Percentiles rank a stretch among this genome's conserved stretches.
These are phyloP conservation scores for Mycena indigotica DNA, from an alignment of 768 basidiomycete species.

Conservation along the genomic window DNA sequence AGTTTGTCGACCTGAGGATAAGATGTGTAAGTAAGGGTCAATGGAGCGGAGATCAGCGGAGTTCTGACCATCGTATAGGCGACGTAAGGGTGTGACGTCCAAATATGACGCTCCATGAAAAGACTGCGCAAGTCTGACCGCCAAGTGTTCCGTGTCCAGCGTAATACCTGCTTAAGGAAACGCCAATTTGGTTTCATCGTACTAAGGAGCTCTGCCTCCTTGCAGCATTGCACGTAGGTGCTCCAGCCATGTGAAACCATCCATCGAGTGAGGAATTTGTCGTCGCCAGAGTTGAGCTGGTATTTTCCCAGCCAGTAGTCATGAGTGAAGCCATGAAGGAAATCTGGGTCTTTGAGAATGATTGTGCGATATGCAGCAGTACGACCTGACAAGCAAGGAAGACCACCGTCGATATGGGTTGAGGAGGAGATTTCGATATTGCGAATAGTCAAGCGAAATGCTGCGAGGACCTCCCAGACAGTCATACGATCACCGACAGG, in stretches of 20 bases:
- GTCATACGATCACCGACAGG: slow-evolving; percentile 79
- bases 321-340: slow-evolving; percentile 90
- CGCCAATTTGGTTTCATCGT: slow-evolving; percentile 98
- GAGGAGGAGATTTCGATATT: slow-evolving; percentile 91
- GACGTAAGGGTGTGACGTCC: slow-evolving; percentile 89
- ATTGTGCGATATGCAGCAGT: slow-evolving; percentile 94
- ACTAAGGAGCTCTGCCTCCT: slow-evolving; percentile 81
- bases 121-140: slow-evolving; percentile 84
- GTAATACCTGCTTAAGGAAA: slow-evolving; percentile 89
- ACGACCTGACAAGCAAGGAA: slow-evolving; percentile 89
- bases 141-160: slow-evolving; percentile 97
- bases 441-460: slow-evolving; percentile 88
- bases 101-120: slow-evolving; percentile 86
- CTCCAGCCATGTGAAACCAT: slow-evolving; percentile 96
- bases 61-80: slow-evolving; percentile 85
- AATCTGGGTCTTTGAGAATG: slow-evolving; percentile 93
- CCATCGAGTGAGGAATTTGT: slow-evolving; percentile 94
- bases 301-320: slow-evolving; percentile 94
- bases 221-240: slow-evolving; percentile 89
- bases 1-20: slow-evolving; percentile 72
- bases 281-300: slow-evolving; percentile 91
- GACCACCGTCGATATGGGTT: slow-evolving; percentile 90
- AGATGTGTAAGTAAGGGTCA: background rate
- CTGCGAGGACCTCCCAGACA: slow-evolving; percentile 94
- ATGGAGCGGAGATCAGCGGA: background rate